Evolutionary conservation across 768 basidiomycete species (phyloP), one percentile per base, ranked within the genome.

Genomic region (Hypsizygus marmoreus): DNA sequence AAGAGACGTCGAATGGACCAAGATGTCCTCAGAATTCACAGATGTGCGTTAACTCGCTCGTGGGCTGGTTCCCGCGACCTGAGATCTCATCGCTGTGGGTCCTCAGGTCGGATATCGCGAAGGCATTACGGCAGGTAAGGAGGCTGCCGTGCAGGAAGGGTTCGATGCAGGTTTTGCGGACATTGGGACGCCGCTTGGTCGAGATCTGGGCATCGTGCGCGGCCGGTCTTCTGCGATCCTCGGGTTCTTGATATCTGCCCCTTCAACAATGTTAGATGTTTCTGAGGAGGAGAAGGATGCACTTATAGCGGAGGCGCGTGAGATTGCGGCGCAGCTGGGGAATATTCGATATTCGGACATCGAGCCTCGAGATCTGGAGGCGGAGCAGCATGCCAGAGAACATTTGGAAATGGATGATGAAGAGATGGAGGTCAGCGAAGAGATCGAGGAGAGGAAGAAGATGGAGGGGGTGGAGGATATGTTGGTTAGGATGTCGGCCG

Each of bases 91-190:
- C 35, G 17, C 34, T 2, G 38, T 53, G 20, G 33, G 40, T 39
- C 9, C 14, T 30, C 55, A 97, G 95, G 82, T 82, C 13, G 95
- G 95, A 2, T 97, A 97, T 60, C 82, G 95, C n/a, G 95, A 97
- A 68, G 95, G 95, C 5, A 95, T 98, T 56, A 88, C 85, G 0
- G 83, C 86, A 4, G 95, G 95, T 3, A 98, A 97, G 63, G 88
- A 95, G 62, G 73, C 79, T 0, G 84, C 84, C 2, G 74, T 97
- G 2, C 95, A 99, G 58, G 73, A 83, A 51, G 95, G 95, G 0
- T 98, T 99, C 58, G 91, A 99, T 65, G 70, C 75, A 3, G 93
- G 91, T 1, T 97, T 91, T 58, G 82, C 84, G 1, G 63, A 68
- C 11, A 70, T 81, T 8, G 91, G 93, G 1, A 82, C 76, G 2